Conservation (phyloP, 2,329 filamentous ascomycete genomes). For the Diaporthe sp. region DNA sequence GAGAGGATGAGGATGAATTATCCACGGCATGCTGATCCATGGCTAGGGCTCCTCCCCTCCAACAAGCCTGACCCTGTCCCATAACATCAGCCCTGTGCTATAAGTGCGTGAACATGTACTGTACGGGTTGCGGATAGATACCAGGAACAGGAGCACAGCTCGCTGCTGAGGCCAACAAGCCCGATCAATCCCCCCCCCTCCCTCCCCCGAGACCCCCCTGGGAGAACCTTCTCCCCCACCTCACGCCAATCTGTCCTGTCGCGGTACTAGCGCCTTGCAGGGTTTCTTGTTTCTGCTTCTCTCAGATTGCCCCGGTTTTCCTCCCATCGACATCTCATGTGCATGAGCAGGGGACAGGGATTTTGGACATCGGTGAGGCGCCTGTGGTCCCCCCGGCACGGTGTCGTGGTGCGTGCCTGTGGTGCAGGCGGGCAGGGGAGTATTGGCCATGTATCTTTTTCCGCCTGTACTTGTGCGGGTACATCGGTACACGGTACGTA, state of each 20-base stretch:
- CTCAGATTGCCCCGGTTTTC: conserved; percentile 41
- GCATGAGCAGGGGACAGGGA: conserved; percentile 37
- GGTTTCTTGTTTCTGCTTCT: conserved; percentile 40
- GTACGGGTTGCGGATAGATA: conserved; percentile 10
- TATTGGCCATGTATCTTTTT: conserved; percentile 29
- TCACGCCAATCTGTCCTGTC: conserved; percentile 42
- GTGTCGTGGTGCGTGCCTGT: conserved; percentile 22
- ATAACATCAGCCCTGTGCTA: conserved; percentile 29
- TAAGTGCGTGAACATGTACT: conserved; percentile 28
- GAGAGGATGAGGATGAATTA: not conserved
- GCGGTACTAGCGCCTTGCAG: conserved; percentile 39
- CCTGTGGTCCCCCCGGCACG: conserved; percentile 24
- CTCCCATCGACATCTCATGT: conserved; percentile 41
- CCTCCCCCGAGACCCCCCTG: not conserved
- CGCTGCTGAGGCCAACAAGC: conserved; percentile 9
- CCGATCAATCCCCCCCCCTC: conserved; percentile 7
- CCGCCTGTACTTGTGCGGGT: not conserved
- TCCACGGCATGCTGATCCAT: not conserved
- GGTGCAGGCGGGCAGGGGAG: conserved; percentile 10
- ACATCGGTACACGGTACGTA: conserved; percentile 12
- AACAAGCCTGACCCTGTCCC: not conserved
- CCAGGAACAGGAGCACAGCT: conserved; percentile 29
- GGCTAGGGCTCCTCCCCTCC: conserved; percentile 10
- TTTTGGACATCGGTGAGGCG: conserved; percentile 38
- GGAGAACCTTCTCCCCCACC: conserved; percentile 33